These are phyloP conservation scores for Iberis pinnata DNA, from an alignment of 345 rosid species.

Conservation along the genomic window DNA sequence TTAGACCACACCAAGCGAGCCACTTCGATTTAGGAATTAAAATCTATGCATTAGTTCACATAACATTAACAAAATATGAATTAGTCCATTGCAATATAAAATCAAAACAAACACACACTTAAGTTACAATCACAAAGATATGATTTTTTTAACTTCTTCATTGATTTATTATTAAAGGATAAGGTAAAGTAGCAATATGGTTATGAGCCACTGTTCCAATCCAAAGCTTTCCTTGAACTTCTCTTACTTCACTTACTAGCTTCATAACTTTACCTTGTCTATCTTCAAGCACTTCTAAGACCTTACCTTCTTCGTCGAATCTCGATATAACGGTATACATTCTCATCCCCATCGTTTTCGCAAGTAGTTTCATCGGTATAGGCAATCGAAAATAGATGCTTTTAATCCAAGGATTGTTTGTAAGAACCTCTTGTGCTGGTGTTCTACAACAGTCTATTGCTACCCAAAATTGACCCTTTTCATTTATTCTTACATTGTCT, in stretches of 20 bases:
- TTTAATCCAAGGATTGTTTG: slow-evolving; percentile 74
- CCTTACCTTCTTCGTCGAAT: slow-evolving; percentile 46
- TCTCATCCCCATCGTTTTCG: slow-evolving; percentile 80
- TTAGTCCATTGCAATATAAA: too few relatives aligned
- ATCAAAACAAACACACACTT: too few relatives aligned
- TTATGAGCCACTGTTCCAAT: slow-evolving; percentile 90
- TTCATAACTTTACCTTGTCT: slow-evolving; percentile 76
- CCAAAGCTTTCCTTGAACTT: slow-evolving; percentile 82
- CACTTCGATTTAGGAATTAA: too few relatives aligned
- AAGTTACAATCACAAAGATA: too few relatives aligned
- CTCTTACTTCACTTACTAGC: slow-evolving; percentile 88
- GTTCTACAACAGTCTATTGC: slow-evolving; percentile 95
- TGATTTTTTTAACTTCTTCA: slow-evolving; percentile 10
- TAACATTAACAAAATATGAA: too few relatives aligned
- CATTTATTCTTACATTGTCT: slow-evolving; percentile 77
- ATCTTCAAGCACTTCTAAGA: slow-evolving; percentile 84
- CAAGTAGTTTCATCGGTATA: slow-evolving; percentile 50
- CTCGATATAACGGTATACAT: slow-evolving; percentile 81
- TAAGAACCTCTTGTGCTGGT: slow-evolving; percentile 64
- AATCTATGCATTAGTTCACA: too few relatives aligned
- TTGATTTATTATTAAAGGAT: neutral
- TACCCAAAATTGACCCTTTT: slow-evolving; percentile 83
- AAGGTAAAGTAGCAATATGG: slow-evolving; percentile 48
- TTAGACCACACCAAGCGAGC: too few relatives aligned
- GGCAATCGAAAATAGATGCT: slow-evolving; percentile 75